Percentiles rank a stretch among this genome's conserved stretches.
phyloP scores from a whole-genome alignment of 1,139 yeast species.

The Protomyces pachydermus region DNA sequence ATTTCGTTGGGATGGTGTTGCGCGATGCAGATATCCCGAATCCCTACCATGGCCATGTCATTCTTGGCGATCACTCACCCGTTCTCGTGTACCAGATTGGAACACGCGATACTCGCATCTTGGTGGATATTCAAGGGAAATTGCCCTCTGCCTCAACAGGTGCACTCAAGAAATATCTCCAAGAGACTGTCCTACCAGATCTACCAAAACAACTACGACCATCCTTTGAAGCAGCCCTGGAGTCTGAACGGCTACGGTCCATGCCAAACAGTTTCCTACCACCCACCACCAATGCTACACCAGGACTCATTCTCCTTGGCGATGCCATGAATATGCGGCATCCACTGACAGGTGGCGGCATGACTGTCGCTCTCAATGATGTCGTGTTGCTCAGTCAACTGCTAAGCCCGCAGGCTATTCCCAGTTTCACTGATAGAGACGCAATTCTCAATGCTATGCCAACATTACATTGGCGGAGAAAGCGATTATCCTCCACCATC shows the following conservation, averaged over 20 bases:
- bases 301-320: constrained; percentile 82
- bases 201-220: constrained; percentile 64
- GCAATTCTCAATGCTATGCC: constrained; percentile 52
- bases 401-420: constrained; percentile 53
- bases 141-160: constrained; percentile 64
- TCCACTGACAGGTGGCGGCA: constrained; percentile 98
- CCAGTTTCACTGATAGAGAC: constrained; percentile 56
- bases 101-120: constrained; percentile 72
- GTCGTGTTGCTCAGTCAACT: constrained; percentile 62
- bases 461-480: constrained; percentile 71
- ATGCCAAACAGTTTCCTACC: constrained; percentile 95
- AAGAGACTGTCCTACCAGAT: constrained; percentile 56
- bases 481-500: constrained; percentile 72
- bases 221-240: constrained; percentile 57
- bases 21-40: constrained; percentile 67
- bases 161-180: constrained; percentile 59
- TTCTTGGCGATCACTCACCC: constrained; percentile 83
- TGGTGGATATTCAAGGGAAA: constrained; percentile 77
- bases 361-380: constrained; percentile 95
- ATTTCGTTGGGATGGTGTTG: constrained; percentile 79
- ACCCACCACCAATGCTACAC: constrained; percentile 58
- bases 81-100: constrained; percentile 82
- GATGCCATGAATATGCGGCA: constrained; percentile 97
- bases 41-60: constrained; percentile 79
- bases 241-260: constrained; percentile 57